Conservation (phyloP, 2,329 filamentous ascomycete species). For the Fusarium sp. region DNA sequence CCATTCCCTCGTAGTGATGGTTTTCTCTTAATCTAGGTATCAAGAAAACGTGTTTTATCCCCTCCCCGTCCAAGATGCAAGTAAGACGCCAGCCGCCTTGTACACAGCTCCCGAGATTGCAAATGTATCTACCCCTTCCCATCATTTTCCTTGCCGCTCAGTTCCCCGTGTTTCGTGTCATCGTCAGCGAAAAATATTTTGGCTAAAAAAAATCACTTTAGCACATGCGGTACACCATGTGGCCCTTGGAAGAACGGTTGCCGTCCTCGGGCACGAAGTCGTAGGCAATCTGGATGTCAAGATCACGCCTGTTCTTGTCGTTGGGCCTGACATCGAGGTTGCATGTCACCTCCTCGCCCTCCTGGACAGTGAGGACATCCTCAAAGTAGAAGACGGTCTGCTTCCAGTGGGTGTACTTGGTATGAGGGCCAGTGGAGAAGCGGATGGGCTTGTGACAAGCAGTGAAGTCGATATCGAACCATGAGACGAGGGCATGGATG, state of each 20-base stretch:
- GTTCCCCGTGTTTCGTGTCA: conserved; percentile 31
- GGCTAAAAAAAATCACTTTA: conserved; percentile 48
- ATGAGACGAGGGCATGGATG: conserved; percentile 94
- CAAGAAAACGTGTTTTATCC: conserved; percentile 24
- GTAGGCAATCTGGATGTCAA: conserved; percentile 92
- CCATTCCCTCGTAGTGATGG: conserved; percentile 29
- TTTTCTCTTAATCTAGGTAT: conserved; percentile 39
- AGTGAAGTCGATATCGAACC: conserved; percentile 99
- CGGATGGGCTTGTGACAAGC: conserved; percentile 98
- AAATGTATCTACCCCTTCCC: conserved; percentile 30
- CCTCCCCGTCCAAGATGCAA: conserved; percentile 39
- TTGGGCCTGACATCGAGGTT: conserved; percentile 87
- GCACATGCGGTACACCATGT: conserved; percentile 85
- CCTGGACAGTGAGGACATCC: conserved; percentile 91
- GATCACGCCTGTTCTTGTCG: conserved; percentile 91
- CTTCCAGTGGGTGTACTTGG: conserved; percentile 99
- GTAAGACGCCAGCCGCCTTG: conserved; percentile 43
- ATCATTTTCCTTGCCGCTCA: conserved; percentile 7
- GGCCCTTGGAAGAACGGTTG: conserved; percentile 75
- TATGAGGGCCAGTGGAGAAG: conserved; percentile 97
- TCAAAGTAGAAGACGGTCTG: conserved; percentile 98
- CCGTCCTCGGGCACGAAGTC: conserved; percentile 81
- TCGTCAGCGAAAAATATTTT: conserved; percentile 41
- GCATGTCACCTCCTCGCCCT: conserved; percentile 83
- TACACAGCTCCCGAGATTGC: conserved; percentile 36